Percentiles rank a stretch among this genome's conserved stretches.
phyloP scores from a whole-genome alignment of 768 basidiomycete species.

The Rhodosporidiobolus sp. region DNA sequence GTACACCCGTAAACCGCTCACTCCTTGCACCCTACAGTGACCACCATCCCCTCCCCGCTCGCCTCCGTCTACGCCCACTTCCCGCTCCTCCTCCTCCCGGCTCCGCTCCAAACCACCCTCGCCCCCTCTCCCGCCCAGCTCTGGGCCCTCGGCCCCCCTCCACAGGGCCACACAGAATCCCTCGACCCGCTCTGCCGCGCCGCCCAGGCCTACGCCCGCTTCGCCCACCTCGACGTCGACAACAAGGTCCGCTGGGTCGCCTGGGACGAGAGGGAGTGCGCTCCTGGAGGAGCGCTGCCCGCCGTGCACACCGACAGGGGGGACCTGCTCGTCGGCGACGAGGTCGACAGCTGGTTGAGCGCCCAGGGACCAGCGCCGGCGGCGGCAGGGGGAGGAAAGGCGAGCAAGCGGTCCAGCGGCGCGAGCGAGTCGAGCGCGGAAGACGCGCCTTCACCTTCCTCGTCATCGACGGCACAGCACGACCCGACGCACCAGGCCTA shows the following conservation, averaged over 20 bases:
- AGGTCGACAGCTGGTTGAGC: constrained; percentile 4
- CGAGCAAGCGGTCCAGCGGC: neutral
- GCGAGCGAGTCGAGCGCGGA: neutral
- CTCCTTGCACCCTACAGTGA: neutral
- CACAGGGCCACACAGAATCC: constrained; percentile 18
- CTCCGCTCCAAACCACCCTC: neutral
- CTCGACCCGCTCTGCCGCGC: constrained; percentile 28
- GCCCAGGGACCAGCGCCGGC: neutral
- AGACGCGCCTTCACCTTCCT: too few species aligned
- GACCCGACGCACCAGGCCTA: constrained; percentile 32
- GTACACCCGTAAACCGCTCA: neutral
- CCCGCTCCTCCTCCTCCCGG: constrained; percentile 13
- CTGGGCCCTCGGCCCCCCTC: constrained; percentile 27
- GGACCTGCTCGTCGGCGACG: constrained; percentile 17
- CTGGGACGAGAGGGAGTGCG: neutral
- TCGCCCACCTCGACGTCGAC: neutral
- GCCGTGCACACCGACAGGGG: constrained; percentile 14
- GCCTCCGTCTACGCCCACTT: constrained; percentile 21
- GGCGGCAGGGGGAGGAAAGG: neutral
- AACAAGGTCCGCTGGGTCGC: neutral
- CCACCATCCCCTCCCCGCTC: constrained; percentile 19
- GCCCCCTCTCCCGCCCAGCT: constrained; percentile 1
- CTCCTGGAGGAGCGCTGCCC: constrained; percentile 16
- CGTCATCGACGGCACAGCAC: neutral
- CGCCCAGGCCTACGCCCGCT: constrained; percentile 15